Base-by-base conservation (phyloP, 2,329 filamentous ascomycete species). In the Fusarium neocosmosporiellum region DNA sequence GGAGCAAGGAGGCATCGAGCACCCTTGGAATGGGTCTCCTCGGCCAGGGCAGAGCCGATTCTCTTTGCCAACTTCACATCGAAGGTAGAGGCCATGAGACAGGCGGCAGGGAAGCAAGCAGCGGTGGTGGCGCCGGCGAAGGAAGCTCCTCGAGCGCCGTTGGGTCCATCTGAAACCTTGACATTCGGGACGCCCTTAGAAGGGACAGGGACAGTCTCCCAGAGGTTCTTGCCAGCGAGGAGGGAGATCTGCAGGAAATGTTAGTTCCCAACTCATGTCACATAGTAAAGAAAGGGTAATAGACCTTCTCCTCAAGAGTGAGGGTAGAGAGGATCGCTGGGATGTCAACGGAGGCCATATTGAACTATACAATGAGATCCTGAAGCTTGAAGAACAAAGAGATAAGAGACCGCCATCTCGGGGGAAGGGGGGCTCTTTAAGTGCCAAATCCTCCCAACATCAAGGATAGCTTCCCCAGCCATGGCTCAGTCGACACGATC, bases 1-100 rank as follows among this genome's bases (percentile, higher is more conserved):
- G 78, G 78, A 18, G 75, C 78, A 48, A 79, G 86, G 69, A 93
- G 88, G n/a, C 93, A 88, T 74, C 94, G 91, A 10, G 92, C 88
- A 63, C 92, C 92, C 81, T 95, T 95, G 67, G 76, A 78, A 7
- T 79, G 78, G 7, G 80, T 78, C 65, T 83, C 91, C 34, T 90
- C 86, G 24, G 88, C 90, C 71, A 92, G 86, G 20, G 90, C 82
- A 41, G 84, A 81, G n/a, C 91, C 91, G 20, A 91, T 85, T 63
- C 88, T 81, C 60, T 87, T 81, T 50, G 91, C 85, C 27, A 92
- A 81, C 9, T 88, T 86, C 4, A 84, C 75, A 75, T 92, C 89
- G 84, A 90, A 93, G 22, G 90, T 91, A 20, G 90, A 89, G 8
- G 89, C 91, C 69, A 93, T 75, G 33, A 75, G 72, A 61, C 78